Evolutionary conservation across 2,329 filamentous ascomycete genomes (phyloP).

Genomic region (Cyphellophora europaea): DNA sequence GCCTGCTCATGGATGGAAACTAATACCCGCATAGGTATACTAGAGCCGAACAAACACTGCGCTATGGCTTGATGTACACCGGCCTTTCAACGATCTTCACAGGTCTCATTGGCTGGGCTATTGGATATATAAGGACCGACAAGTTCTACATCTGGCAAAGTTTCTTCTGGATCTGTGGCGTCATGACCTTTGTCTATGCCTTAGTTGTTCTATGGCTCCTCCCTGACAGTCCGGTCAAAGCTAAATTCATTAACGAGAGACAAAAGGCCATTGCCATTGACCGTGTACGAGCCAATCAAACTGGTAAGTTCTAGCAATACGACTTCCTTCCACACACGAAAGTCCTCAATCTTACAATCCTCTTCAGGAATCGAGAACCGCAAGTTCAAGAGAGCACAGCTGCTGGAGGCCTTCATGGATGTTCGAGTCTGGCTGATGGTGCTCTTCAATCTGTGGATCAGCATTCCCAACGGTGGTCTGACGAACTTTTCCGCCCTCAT

Average conservation of each 20-base stretch:
- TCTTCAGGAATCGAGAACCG: conserved; percentile 10
- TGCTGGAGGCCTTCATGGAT: conserved; percentile 14
- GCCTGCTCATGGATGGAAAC: conserved; percentile 5
- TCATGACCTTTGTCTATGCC: conserved; percentile 6
- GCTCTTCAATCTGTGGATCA: too few species aligned
- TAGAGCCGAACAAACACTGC: too few species aligned
- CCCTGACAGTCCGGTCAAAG: conserved; percentile 5
- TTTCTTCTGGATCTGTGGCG: conserved; percentile 9
- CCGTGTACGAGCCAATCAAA: conserved; percentile 13
- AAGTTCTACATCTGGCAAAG: conserved; percentile 5
- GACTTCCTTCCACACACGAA: too few species aligned
- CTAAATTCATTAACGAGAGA: conserved; percentile 8
- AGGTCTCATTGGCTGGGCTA: conserved; percentile 6
- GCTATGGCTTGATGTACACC: too few species aligned
- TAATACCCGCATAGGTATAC: too few species aligned
- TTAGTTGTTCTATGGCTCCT: conserved; percentile 4
- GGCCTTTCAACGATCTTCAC: conserved; percentile 5
- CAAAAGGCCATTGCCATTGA: conserved; percentile 11
- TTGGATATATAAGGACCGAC: conserved; percentile 3
- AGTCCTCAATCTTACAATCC: background rate
- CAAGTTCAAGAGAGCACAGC: conserved; percentile 12
- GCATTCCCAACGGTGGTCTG: conserved; percentile 32
- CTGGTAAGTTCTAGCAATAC: conserved; percentile 5
- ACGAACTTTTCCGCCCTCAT: conserved; percentile 35
- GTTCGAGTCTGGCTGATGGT: conserved; percentile 23